Evolutionary conservation across 2,329 filamentous ascomycete genomes (phyloP).

Genomic region (Esteya vermicola): DNA sequence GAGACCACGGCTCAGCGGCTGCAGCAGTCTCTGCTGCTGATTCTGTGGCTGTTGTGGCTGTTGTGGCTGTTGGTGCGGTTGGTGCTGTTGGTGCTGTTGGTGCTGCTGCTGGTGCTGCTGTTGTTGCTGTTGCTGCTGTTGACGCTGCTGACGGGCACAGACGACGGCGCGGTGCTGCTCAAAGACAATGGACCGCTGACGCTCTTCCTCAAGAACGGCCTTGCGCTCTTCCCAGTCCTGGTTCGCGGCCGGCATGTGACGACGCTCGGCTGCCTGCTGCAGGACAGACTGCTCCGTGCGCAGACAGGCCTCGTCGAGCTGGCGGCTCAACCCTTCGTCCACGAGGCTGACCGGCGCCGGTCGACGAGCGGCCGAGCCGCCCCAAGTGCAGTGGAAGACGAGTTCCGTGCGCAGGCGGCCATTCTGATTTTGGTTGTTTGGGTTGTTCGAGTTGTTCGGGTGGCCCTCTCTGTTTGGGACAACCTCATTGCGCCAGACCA

Average conservation of each 20-base stretch:
- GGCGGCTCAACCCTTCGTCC: conserved; percentile 22
- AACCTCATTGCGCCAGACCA: conserved; percentile 44
- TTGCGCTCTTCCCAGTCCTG: conserved; percentile 28
- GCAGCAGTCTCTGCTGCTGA: background rate
- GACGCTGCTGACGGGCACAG: conserved; percentile 9
- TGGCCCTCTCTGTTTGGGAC: conserved; percentile 15
- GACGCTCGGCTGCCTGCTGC: conserved; percentile 24
- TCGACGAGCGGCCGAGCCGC: conserved; percentile 33
- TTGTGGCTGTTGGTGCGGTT: background rate
- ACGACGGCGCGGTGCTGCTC: conserved; percentile 33
- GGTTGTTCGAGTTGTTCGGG: background rate
- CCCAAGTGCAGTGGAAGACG: conserved; percentile 40
- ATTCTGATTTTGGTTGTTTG: no score
- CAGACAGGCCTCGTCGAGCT: conserved; percentile 33
- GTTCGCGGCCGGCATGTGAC: conserved; percentile 26
- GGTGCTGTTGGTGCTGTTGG: background rate
- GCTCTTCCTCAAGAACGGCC: conserved; percentile 28
- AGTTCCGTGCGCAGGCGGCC: conserved; percentile 22
- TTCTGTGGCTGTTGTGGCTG: background rate
- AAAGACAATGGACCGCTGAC: conserved; percentile 33
- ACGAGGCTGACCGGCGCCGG: conserved; percentile 19
- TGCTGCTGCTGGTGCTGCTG: background rate
- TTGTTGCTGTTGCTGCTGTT: background rate
- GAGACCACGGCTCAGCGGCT: background rate
- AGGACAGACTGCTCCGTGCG: conserved; percentile 29